Evolutionary conservation across 2,329 filamentous ascomycete genomes (phyloP).

Genomic region (Aureobasidium vineae): DNA sequence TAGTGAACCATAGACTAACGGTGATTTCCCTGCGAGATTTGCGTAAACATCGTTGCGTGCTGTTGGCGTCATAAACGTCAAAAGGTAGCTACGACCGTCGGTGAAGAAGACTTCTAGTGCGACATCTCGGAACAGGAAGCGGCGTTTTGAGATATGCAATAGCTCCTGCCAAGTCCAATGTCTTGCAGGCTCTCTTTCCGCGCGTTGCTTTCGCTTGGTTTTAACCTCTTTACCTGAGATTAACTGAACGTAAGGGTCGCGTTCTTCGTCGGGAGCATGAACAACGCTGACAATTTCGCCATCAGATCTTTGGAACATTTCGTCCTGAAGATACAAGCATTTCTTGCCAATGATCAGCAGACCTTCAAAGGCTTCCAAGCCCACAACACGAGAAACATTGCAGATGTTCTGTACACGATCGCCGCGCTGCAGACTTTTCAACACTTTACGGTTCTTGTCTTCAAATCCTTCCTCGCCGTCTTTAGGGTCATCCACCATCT

Average conservation of each 20-base stretch:
- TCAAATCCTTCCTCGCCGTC: conserved; percentile 83
- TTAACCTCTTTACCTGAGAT: conserved; percentile 74
- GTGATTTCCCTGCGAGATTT: conserved; percentile 74
- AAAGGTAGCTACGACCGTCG: conserved; percentile 88
- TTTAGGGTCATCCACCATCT: conserved; percentile 90
- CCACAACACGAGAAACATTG: conserved; percentile 92
- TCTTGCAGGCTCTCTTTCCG: conserved; percentile 67
- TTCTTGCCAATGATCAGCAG: conserved; percentile 91
- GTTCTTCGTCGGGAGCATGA: conserved; percentile 87
- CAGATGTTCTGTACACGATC: conserved; percentile 92
- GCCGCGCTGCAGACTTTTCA: conserved; percentile 85
- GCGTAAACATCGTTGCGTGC: conserved; percentile 77
- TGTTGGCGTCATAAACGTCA: conserved; percentile 74
- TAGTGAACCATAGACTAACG: conserved; percentile 62
- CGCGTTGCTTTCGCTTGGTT: conserved; percentile 50
- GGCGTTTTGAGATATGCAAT: conserved; percentile 91
- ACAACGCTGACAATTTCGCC: conserved; percentile 96
- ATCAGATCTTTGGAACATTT: conserved; percentile 91
- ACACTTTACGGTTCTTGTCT: conserved; percentile 97
- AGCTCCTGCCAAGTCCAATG: conserved; percentile 95
- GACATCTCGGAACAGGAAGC: conserved; percentile 93
- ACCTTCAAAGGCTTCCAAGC: conserved; percentile 89
- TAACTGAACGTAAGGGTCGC: conserved; percentile 92
- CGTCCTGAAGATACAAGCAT: conserved; percentile 90
- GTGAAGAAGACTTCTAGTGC: conserved; percentile 98